Evolutionary conservation across 2,329 filamentous ascomycete genomes (phyloP), one percentile per base, ranked within the genome.

Genomic region (Trichocomaceae sp.): DNA sequence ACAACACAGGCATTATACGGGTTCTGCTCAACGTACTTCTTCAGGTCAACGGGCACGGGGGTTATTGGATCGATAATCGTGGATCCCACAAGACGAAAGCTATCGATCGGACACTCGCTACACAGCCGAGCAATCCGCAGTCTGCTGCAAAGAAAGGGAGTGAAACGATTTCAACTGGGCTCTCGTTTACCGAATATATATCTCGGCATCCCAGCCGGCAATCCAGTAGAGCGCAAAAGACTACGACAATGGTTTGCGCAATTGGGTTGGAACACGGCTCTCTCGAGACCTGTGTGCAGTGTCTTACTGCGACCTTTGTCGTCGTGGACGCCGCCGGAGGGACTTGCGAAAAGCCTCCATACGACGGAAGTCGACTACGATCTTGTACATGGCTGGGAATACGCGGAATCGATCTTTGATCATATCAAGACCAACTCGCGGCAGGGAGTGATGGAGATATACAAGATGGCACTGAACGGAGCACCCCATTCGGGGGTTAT

Each of bases 1-100:
- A 95, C 88, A 69, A 97, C 91, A 0, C 86, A 90, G 59, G 88
- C 88, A 0, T 74, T 97, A 0, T 96, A 96, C 65, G 91, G 91
- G 1, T 97, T 96, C 70, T 92, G 88, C 64, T 87, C 90, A 0
- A 95, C 90, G 0, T 96, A 95, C 67, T 90, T 83, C 67, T 83
- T 87, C 65, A 83, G 83, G 41, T 78, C 75, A n/a, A 84, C 77
- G 2, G 81, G 80, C 6, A 84, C 84, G 4, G 90, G 89, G 15
- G 85, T 90, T 17, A 83, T 97, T 50, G 90, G 87, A 0, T 84
- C 88, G 3, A 78, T 97, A n/a, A 87, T 96, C 58, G 92, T 97
- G 37, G 91, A 96, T 61, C 91, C 92, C 0, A 75, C 81, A 3
- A 86, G 95, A 64, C 83, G 92, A 33, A 93, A 91, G 63, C 80